A percentile compares a stretch with the other conserved stretches of the same genome.
These are phyloP conservation scores for Penstemon newberryi DNA, from an alignment of 257 asterid genomes.

Conservation along the genomic window DNA sequence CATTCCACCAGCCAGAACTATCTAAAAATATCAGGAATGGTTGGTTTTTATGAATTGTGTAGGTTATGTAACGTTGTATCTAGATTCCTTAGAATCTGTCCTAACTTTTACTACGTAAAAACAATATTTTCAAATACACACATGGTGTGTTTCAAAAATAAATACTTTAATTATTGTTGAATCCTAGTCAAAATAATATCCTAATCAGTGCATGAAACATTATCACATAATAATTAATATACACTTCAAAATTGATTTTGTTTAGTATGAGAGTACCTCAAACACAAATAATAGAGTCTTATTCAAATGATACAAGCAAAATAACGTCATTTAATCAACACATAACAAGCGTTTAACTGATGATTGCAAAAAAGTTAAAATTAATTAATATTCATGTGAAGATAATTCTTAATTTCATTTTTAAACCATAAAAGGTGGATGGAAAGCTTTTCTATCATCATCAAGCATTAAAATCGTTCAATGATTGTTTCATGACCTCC, in stretches of 20 bases:
- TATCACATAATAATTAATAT: not conserved
- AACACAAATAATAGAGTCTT: not conserved
- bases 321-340: not conserved
- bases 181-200: not conserved
- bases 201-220: not conserved
- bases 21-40: not conserved
- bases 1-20: not conserved
- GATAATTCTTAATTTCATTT: not conserved
- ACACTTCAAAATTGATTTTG: not conserved
- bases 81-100: not conserved
- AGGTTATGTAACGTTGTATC: not conserved
- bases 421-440: constrained; percentile 6
- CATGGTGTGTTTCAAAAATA: not conserved
- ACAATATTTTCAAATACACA: not conserved
- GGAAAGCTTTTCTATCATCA: not conserved
- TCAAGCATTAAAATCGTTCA: constrained; percentile 8
- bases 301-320: not conserved
- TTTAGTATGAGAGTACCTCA: not conserved
- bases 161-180: not conserved
- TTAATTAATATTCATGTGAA: not conserved
- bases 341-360: constrained; percentile 9
- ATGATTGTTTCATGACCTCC: constrained; percentile 12
- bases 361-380: not conserved
- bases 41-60: not conserved
- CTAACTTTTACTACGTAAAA: not conserved